Conservation (phyloP, 2,329 filamentous ascomycete species). For the Corinectria fuckeliana region DNA sequence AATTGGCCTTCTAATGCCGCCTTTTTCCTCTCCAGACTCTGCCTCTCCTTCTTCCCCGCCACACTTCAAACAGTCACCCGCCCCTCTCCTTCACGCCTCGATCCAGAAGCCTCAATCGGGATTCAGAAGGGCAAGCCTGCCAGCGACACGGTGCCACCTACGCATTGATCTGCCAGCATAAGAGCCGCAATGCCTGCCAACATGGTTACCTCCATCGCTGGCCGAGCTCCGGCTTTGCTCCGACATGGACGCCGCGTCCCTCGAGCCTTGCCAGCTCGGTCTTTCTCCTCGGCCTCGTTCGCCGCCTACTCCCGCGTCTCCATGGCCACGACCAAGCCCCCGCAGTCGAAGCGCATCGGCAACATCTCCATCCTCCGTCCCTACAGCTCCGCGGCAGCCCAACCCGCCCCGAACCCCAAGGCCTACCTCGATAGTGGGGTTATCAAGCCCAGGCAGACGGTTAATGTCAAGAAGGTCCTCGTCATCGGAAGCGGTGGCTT, state of each 20-base stretch:
- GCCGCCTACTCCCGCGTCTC: slow-evolving; percentile 35
- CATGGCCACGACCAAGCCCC: slow-evolving; percentile 40
- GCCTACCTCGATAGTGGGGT: slow-evolving; percentile 89
- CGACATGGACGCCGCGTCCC: slow-evolving; percentile 61
- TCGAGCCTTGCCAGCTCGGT: slow-evolving; percentile 50
- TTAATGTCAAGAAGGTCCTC: slow-evolving; percentile 95
- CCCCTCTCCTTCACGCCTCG: slow-evolving; percentile 30
- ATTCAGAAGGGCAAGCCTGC: slow-evolving; percentile 41
- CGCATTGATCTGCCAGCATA: slow-evolving; percentile 45
- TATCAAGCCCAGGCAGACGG: slow-evolving; percentile 77
- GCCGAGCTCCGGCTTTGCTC: slow-evolving; percentile 64
- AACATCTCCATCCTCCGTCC: slow-evolving; percentile 52
- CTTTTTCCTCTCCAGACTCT: slow-evolving; percentile 31
- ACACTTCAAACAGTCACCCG: slow-evolving; percentile 35
- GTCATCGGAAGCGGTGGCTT: slow-evolving; percentile 96
- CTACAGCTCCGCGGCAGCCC: slow-evolving; percentile 54
- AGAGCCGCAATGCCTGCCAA: slow-evolving; percentile 48
- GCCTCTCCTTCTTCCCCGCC: slow-evolving; percentile 24
- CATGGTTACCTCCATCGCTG: slow-evolving; percentile 54
- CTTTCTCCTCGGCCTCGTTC: slow-evolving; percentile 50
- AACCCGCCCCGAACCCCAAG: slow-evolving; percentile 80
- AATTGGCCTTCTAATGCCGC: slow-evolving; percentile 27
- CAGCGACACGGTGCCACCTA: slow-evolving; percentile 44
- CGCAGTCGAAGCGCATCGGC: slow-evolving; percentile 54
- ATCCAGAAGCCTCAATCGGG: slow-evolving; percentile 41